phyloP scores from a whole-genome alignment of 176 grass and related monocot species.

The Aegilops speltoides region DNA sequence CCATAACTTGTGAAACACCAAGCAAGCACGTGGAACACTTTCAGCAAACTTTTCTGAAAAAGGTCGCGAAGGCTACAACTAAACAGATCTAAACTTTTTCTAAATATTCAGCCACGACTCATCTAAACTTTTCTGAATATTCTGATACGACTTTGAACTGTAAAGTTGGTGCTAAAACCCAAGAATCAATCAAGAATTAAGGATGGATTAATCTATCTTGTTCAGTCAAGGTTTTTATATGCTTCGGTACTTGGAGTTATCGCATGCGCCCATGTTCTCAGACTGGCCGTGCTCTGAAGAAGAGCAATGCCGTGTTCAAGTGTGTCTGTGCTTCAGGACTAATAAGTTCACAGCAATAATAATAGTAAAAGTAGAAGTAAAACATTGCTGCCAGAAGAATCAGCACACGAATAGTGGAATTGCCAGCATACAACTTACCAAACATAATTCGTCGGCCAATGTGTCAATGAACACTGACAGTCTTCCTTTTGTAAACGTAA shows the following conservation, averaged over 20 bases:
- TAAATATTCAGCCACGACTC: neutral
- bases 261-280: neutral
- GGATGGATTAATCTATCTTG: neutral
- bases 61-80: neutral
- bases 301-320: neutral
- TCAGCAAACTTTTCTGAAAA: neutral
- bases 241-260: neutral
- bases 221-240: neutral
- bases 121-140: neutral
- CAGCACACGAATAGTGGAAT: neutral
- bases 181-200: neutral
- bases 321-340: neutral
- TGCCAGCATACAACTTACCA: neutral
- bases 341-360: neutral
- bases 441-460: neutral
- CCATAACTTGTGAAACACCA: neutral
- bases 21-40: neutral
- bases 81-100: too few relatives aligned
- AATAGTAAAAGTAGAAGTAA: neutral
- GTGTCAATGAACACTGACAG: neutral
- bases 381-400: neutral
- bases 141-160: neutral
- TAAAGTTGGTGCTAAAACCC: neutral
- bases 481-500: constrained; percentile 39
- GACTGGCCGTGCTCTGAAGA: neutral